Evolutionary conservation across 2,329 filamentous ascomycete genomes (phyloP).

Genomic region (Xylaria sp.): DNA sequence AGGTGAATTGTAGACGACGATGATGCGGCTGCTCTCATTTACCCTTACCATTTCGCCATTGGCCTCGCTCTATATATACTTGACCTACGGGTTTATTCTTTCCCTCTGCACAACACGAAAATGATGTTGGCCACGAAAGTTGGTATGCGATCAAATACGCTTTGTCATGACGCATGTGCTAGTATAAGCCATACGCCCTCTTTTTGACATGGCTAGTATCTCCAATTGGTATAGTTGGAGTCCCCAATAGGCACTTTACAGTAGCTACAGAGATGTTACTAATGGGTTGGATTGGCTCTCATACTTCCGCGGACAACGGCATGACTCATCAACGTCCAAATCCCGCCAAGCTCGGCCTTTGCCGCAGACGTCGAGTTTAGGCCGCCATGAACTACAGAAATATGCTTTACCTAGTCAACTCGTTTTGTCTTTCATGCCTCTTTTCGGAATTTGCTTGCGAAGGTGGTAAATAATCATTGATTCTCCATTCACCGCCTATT

Average conservation of each 20-base stretch:
- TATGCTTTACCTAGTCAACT: background rate
- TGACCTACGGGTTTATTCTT: background rate
- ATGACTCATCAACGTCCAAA: conserved; percentile 2
- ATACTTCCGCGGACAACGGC: background rate
- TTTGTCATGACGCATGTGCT: conserved; percentile 13
- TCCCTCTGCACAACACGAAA: background rate
- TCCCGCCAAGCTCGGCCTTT: background rate
- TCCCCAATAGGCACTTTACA: background rate
- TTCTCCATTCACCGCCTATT: too few species aligned
- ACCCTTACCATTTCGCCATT: background rate
- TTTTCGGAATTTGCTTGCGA: too few species aligned
- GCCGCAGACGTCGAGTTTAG: background rate
- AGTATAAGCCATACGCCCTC: conserved; percentile 10
- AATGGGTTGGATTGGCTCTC: background rate
- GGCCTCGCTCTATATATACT: conserved; percentile 13
- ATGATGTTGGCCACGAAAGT: conserved; percentile 17
- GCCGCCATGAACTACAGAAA: background rate
- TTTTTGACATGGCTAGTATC: conserved; percentile 10
- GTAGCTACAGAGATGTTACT: background rate
- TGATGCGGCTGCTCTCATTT: background rate
- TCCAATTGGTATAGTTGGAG: background rate
- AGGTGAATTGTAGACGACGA: background rate
- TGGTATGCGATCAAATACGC: background rate
- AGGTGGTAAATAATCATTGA: too few species aligned
- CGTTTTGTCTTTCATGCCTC: too few species aligned